Conservation (phyloP, 1,284 basidiomycete species). For the Malassezia arunalokei region DNA sequence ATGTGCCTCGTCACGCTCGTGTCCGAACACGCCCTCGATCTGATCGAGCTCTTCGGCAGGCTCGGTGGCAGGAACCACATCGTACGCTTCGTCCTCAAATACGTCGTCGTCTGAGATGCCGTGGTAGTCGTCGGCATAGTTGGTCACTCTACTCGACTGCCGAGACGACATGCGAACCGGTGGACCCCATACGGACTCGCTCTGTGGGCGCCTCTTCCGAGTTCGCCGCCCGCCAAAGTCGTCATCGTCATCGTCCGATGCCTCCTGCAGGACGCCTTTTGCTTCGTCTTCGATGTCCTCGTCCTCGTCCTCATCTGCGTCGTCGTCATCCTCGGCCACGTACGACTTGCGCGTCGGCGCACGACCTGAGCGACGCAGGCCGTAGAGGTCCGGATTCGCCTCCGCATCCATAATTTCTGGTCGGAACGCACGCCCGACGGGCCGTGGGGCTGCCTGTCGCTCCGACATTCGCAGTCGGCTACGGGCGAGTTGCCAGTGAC, state of each 20-base stretch:
- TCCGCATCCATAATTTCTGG: conserved; percentile 11
- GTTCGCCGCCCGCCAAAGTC: conserved; percentile 49
- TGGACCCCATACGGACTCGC: conserved; percentile 29
- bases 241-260: conserved; percentile 70
- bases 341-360: conserved; percentile 10
- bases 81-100: conserved; percentile 31
- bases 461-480: too few relatives aligned
- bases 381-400: conserved; percentile 16
- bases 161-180: conserved; percentile 51
- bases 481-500: too few relatives aligned
- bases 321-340: conserved; percentile 18
- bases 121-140: conserved; percentile 46
- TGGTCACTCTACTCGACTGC: conserved; percentile 33
- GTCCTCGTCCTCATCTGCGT: conserved; percentile 12
- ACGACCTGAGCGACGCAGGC: conserved; percentile 15
- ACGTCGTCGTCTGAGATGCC: conserved; percentile 41
- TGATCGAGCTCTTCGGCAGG: conserved; percentile 41
- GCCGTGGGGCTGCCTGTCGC: neutral
- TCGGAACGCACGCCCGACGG: conserved; percentile 1
- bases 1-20: conserved; percentile 43
- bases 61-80: neutral
- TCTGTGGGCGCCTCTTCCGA: conserved; percentile 11
- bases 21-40: conserved; percentile 48
- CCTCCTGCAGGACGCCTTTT: conserved; percentile 61
- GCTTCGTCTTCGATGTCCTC: conserved; percentile 47